Evolutionary conservation across 2,329 filamentous ascomycete species (phyloP).

Genomic region (Fusarium buharicum): DNA sequence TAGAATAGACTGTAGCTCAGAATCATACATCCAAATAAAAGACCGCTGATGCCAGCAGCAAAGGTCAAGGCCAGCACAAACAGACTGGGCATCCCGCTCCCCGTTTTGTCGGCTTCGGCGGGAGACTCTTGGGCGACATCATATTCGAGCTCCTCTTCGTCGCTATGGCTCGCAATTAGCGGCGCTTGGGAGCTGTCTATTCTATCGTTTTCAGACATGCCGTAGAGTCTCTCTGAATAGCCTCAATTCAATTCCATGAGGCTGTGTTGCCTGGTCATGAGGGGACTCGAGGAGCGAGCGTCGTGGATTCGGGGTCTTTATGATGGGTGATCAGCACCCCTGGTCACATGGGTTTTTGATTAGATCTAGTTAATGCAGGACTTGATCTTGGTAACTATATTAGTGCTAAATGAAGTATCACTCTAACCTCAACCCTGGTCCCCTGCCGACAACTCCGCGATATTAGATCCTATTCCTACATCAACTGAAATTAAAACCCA

Average conservation of each 20-base stretch:
- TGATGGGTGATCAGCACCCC: slow-evolving; percentile 41
- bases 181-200: slow-evolving; percentile 55
- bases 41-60: slow-evolving; percentile 72
- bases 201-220: slow-evolving; percentile 13
- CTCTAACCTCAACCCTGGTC: slow-evolving; percentile 11
- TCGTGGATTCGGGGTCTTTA: slow-evolving; percentile 24
- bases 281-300: slow-evolving; percentile 3
- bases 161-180: slow-evolving; percentile 49
- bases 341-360: slow-evolving; percentile 39
- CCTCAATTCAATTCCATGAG: slow-evolving; percentile 26
- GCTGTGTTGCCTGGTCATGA: slow-evolving; percentile 28
- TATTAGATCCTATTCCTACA: not conserved
- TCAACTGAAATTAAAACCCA: not conserved
- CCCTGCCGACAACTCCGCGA: slow-evolving; percentile 1
- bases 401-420: slow-evolving; percentile 13
- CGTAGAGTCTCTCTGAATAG: not conserved
- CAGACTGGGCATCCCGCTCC: slow-evolving; percentile 52
- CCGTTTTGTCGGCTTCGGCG: slow-evolving; percentile 46
- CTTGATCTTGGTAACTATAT: not conserved
- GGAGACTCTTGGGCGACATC: slow-evolving; percentile 42
- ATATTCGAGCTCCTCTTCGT: slow-evolving; percentile 50
- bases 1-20: not conserved
- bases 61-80: slow-evolving; percentile 72
- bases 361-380: slow-evolving; percentile 1
- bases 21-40: slow-evolving; percentile 73